These are phyloP conservation scores for Trichoderma asperellum DNA, from an alignment of 2,329 filamentous ascomycete species.

Conservation along the genomic window DNA sequence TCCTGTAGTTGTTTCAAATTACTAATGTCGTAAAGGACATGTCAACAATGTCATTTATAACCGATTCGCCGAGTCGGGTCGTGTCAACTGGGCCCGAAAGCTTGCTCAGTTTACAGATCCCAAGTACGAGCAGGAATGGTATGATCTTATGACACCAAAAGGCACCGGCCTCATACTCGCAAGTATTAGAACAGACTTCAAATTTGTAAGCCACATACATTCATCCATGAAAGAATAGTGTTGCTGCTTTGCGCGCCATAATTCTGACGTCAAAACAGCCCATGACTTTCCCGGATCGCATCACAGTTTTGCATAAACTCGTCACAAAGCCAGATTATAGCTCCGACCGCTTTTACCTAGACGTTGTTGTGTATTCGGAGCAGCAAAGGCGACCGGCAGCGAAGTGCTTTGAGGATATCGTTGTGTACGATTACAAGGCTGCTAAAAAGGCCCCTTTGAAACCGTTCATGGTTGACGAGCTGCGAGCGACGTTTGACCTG, in stretches of 20 bases:
- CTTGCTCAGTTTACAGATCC: constrained; percentile 65
- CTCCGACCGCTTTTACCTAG: constrained; percentile 58
- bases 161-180: constrained; percentile 75
- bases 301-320: constrained; percentile 84
- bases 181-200: constrained; percentile 82
- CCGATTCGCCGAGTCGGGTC: constrained; percentile 78
- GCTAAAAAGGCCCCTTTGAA: constrained; percentile 46
- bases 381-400: constrained; percentile 72
- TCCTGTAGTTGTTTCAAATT: background rate
- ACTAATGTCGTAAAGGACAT: constrained; percentile 51
- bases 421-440: constrained; percentile 40
- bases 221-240: background rate
- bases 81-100: constrained; percentile 77
- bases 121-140: constrained; percentile 65
- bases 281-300: constrained; percentile 79
- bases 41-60: constrained; percentile 88
- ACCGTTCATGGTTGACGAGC: constrained; percentile 46
- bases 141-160: constrained; percentile 66
- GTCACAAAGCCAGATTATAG: constrained; percentile 50
- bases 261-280: constrained; percentile 55
- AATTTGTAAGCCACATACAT: constrained; percentile 67
- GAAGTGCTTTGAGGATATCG: constrained; percentile 63
- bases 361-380: constrained; percentile 74
- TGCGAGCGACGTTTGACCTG: constrained; percentile 43
- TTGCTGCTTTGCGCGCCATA: background rate